Conservation (phyloP, 768 basidiomycete species). For the Royoungia palumana region DNA sequence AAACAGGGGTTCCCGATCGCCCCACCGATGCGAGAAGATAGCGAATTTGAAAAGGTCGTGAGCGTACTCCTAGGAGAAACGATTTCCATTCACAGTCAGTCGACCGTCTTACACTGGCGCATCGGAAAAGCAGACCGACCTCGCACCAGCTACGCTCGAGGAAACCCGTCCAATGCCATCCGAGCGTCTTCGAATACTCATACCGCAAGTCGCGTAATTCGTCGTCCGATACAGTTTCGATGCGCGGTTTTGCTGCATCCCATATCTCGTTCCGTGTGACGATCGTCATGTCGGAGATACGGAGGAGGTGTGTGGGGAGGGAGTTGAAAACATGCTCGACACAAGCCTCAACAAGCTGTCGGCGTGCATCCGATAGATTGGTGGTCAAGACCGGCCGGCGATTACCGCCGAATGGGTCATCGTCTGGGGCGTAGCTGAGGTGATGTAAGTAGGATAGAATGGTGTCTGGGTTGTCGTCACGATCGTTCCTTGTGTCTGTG, state of each 20-base stretch:
- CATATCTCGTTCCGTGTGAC: constrained; percentile 1
- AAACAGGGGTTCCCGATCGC: not conserved
- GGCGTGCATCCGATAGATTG: constrained; percentile 2
- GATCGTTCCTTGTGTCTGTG: no score
- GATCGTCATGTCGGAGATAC: not conserved
- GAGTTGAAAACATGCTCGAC: not conserved
- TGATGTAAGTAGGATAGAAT: constrained; percentile 9
- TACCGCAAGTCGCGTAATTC: no score
- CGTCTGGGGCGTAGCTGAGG: constrained; percentile 5
- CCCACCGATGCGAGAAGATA: constrained; percentile 2
- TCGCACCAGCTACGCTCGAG: no score
- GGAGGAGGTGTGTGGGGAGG: constrained; percentile 3
- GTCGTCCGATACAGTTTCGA: no score
- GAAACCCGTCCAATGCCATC: no score
- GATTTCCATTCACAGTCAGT: no score
- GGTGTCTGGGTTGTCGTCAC: not conserved
- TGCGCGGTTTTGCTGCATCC: not conserved
- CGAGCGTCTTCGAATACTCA: no score
- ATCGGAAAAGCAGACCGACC: no score
- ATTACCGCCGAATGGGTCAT: constrained; percentile 8
- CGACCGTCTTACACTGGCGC: no score
- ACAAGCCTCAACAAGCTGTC: not conserved
- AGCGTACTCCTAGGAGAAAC: not conserved
- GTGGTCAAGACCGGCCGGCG: not conserved
- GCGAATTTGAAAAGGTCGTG: not conserved